These are phyloP conservation scores for Globisporangium mamillatum DNA, from an alignment of 352 stramenopile genomes.

Conservation along the genomic window DNA sequence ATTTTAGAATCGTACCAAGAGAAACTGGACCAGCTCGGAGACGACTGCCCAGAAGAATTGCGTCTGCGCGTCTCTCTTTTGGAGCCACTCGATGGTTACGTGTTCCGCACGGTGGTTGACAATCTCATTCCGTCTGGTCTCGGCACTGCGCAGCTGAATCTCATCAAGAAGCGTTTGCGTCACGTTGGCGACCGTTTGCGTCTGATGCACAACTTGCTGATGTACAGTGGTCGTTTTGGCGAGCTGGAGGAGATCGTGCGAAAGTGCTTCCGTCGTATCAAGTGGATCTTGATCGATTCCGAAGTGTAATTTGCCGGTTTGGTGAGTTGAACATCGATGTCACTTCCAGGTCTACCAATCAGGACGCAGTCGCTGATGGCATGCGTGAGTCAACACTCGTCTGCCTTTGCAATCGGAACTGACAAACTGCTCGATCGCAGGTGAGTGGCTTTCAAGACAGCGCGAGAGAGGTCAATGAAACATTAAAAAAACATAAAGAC, in stretches of 20 bases:
- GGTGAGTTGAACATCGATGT: neutral
- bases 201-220: slow-evolving; percentile 89
- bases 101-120: slow-evolving; percentile 86
- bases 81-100: slow-evolving; percentile 79
- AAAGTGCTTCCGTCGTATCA: slow-evolving; percentile 90
- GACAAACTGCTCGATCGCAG: neutral
- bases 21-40: slow-evolving; percentile 68
- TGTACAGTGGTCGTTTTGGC: slow-evolving; percentile 83
- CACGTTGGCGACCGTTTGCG: slow-evolving; percentile 83
- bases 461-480: slow-evolving; percentile 2
- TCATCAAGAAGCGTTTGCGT: slow-evolving; percentile 88
- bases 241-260: slow-evolving; percentile 87
- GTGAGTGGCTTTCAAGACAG: neutral
- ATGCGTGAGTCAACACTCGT: neutral
- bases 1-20: slow-evolving; percentile 70
- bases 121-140: slow-evolving; percentile 80
- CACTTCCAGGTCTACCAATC: neutral
- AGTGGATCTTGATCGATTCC: slow-evolving; percentile 91
- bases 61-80: slow-evolving; percentile 65
- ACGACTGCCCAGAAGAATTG: slow-evolving; percentile 62
- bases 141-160: slow-evolving; percentile 79
- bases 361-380: neutral
- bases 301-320: slow-evolving; percentile 55
- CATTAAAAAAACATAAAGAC: neutral
- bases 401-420: neutral